Base-by-base conservation (phyloP, 116 monocot genomes). In the Cymodocea nodosa region DNA sequence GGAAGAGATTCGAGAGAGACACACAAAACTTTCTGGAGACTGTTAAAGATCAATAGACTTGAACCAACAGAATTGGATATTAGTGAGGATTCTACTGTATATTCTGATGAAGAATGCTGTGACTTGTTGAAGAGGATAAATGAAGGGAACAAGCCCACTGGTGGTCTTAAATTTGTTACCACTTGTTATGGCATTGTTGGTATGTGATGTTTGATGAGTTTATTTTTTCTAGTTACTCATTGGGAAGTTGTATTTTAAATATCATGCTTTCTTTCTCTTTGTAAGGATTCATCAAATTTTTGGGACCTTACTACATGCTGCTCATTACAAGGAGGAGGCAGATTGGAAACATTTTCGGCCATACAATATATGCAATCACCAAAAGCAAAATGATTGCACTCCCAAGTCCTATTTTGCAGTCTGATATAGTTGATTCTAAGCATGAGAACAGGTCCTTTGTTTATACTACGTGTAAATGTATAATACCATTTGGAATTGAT, bases 261-360 rank as follows among this genome's bases (percentile, higher is more conserved):
- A 11, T 37, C 0, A 22, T 11, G 23, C 23, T 15, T 2, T 37
- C 10, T 44, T 56, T 23, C 15, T 15, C 37, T 40, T 68, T 71
- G 22, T 39, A 65, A 75, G 78, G 73, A 19, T 82, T 75, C 62
- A 50, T 92, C 52, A 92, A 86, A 75, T 98, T 98, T 61, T 66
- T 92, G 70, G 98, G 98, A 7, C 98, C 98, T 51, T 92, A 89
- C 64, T 98, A 98, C 79, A 82, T 98, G 92, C 68, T 98, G 56
- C 73, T 98, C 19, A 98, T 98, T 51, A 98, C 98, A 54, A 80
- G 79, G 61, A 92, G 98, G 59, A 84, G 80, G 70, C 78, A 80
- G 81, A 83, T 98, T 64, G 98, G 98, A 24, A 74, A 65, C 58
- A 86, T 98, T 65, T 98, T 86, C 61, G 84, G 92, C 17, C 92